phyloP scores from a whole-genome alignment of 2,329 filamentous ascomycete species.

The Aurifilum marmelostoma region DNA sequence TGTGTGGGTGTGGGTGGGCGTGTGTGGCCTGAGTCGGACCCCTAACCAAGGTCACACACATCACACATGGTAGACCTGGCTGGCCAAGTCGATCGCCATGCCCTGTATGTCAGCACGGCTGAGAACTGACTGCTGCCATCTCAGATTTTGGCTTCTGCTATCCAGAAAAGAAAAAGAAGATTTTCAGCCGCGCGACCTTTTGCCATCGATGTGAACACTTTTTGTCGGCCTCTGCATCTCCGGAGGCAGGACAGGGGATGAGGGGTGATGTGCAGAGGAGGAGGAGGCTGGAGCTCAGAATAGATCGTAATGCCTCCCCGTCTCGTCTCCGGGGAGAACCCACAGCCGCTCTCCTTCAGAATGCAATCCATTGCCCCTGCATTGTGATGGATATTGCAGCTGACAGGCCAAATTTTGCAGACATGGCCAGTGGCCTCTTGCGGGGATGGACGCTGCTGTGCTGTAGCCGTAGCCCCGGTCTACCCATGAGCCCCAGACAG shows the following conservation, averaged over 20 bases:
- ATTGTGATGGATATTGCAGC: slow-evolving; percentile 6
- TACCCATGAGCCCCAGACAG: slow-evolving; percentile 9
- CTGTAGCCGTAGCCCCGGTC: slow-evolving; percentile 1
- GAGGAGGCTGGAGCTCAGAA: background rate
- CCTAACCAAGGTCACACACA: background rate
- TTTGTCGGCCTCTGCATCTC: background rate
- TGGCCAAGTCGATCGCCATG: background rate
- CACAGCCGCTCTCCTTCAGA: background rate
- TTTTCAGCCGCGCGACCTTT: background rate
- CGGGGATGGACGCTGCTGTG: slow-evolving; percentile 26
- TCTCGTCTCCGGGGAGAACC: background rate
- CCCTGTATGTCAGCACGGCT: background rate
- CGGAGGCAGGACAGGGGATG: background rate
- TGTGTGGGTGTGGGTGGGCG: background rate
- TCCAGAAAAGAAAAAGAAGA: background rate
- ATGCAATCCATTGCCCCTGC: background rate
- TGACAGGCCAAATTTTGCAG: slow-evolving; percentile 20
- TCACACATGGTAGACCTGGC: background rate
- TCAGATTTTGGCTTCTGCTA: background rate
- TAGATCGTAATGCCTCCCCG: background rate
- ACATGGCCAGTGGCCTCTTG: background rate
- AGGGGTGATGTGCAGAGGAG: background rate
- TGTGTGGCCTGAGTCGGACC: slow-evolving; percentile 4
- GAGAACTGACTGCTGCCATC: background rate
- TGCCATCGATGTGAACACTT: background rate